Conservation (phyloP, 345 rosid species). For the Salix exigua region DNA sequence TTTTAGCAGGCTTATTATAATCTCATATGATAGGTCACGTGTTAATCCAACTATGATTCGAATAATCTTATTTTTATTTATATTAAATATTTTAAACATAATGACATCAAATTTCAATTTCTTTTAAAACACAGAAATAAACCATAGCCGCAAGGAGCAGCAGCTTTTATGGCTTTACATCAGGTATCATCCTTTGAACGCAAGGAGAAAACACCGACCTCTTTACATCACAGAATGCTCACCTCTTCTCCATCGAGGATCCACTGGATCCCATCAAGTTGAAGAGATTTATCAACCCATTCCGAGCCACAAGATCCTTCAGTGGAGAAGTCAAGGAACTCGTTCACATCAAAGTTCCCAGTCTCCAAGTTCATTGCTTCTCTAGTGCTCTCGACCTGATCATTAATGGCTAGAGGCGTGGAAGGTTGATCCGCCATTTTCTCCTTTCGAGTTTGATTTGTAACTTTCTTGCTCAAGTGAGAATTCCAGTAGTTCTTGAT, state of each 20-base stretch:
- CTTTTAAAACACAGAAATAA: too few species aligned
- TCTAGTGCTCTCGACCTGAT: neutral
- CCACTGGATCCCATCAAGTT: conserved; percentile 31
- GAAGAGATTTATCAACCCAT: conserved; percentile 43
- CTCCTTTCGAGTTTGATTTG: conserved; percentile 27
- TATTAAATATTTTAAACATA: too few species aligned
- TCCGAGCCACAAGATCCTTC: conserved; percentile 37
- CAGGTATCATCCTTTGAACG: too few species aligned
- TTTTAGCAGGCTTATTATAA: too few species aligned
- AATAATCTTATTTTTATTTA: too few species aligned
- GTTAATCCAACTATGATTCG: too few species aligned
- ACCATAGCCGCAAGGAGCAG: too few species aligned
- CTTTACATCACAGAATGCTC: neutral
- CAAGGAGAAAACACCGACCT: too few species aligned
- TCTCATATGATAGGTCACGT: too few species aligned
- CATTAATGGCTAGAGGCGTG: neutral
- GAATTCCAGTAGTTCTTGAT: conserved; percentile 73
- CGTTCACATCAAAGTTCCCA: conserved; percentile 23
- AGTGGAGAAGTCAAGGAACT: conserved; percentile 38
- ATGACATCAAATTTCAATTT: too few species aligned
- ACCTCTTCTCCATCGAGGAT: conserved; percentile 12
- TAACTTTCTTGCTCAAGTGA: conserved; percentile 53
- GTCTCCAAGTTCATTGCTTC: conserved; percentile 2
- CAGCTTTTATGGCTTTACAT: too few species aligned
- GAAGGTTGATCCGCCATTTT: conserved; percentile 8